phyloP scores from a whole-genome alignment of 345 rosid genomes.

The Lumnitzera littorea region DNA sequence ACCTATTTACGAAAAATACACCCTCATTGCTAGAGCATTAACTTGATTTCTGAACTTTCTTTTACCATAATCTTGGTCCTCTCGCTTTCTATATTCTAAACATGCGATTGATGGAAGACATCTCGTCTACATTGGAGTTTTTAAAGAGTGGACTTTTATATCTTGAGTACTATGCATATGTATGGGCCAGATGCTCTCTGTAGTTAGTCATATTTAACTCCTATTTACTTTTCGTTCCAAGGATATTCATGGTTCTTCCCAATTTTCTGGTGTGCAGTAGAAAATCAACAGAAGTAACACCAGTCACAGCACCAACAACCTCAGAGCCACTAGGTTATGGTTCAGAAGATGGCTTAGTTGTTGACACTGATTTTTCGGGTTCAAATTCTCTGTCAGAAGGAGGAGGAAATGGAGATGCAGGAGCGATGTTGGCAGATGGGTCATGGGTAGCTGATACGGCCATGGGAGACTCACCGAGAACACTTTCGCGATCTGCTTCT shows the following conservation, averaged over 20 bases:
- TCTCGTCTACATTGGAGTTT: no score
- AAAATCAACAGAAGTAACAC: constrained; percentile 18
- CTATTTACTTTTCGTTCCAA: neutral
- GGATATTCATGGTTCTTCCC: neutral
- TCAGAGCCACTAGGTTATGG: constrained; percentile 19
- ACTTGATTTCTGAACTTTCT: no score
- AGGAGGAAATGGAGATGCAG: constrained; percentile 28
- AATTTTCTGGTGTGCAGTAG: constrained; percentile 31
- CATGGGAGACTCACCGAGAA: constrained; percentile 53
- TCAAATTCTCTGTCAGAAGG: constrained; percentile 19
- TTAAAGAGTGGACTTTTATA: no score
- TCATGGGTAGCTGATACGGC: constrained; percentile 88
- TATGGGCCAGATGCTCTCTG: no score
- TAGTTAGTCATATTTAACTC: no score
- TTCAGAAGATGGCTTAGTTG: neutral
- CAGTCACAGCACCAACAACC: constrained; percentile 8
- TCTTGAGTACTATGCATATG: no score
- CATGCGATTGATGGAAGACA: no score
- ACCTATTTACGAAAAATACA: no score
- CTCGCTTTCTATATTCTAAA: no score
- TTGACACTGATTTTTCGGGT: constrained; percentile 21
- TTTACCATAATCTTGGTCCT: no score
- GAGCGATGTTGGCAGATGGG: constrained; percentile 59
- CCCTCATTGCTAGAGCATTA: no score
- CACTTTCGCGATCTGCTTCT: constrained; percentile 6